Base-by-base conservation (phyloP, 176 grass and related monocot genomes). In the Triticum monococcum region DNA sequence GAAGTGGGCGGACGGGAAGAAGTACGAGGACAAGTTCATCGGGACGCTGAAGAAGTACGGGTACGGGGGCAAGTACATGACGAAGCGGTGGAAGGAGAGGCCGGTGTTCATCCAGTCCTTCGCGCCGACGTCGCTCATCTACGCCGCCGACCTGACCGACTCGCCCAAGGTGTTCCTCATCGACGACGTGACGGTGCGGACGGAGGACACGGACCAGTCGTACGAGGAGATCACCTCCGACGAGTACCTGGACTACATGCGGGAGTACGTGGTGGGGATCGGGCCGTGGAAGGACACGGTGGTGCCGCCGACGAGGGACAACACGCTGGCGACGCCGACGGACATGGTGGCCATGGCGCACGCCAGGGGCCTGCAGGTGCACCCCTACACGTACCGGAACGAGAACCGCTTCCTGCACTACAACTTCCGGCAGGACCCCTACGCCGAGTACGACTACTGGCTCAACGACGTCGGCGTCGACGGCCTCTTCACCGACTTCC, bases 401-500 rank as follows among this genome's bases (percentile, higher is more conserved):
- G 84, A 92, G 91, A 92, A 92, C 76, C 71, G 57, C 38, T 89
- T 92, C 87, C 80, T 89, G 17, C 87, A 54, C 62, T 89, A 87
- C 80, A 67, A 92, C 80, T 92, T 92, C 87, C 7, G 75, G 79
- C 84, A 92, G 75, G 91, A 84, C 36, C 91, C 87, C 4, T 89
- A 89, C 75, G 75, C 76, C 6, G 91, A 92, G 84, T 92, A 92
- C 62, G 87, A 92, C 61, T 92, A 89, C 67, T 92, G 91, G 87
- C 38, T 92, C 60, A 89, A 84, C 61, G 20, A 33, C 30, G 84
- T 84, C 68, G 87, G 80, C 38, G 87, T 92, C 28, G 90, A 89
- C 16, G 91, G 80, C 2, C 80, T 87, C 75, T 92, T 89, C 68
- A 89, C 91, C n/a, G 87, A 92, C 52, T 89, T 92, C 24, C 84